phyloP scores from a whole-genome alignment of 2,329 filamentous ascomycete genomes.

The Colletotrichum salicis region DNA sequence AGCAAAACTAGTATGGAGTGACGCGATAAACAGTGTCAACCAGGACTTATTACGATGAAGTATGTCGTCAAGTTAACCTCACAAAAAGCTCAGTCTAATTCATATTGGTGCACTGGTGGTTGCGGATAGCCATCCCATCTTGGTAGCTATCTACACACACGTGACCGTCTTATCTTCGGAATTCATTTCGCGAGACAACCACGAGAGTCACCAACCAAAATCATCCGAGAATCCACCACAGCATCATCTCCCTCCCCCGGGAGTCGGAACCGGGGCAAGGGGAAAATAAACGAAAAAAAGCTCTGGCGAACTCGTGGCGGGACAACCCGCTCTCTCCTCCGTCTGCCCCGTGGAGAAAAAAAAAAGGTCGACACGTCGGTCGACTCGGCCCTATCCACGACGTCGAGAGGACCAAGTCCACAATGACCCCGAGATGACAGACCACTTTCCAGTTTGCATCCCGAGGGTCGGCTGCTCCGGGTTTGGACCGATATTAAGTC shows the following conservation, averaged over 20 bases:
- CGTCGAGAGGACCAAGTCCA: constrained; percentile 16
- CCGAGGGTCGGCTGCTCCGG: constrained; percentile 21
- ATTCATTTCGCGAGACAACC: constrained; percentile 5
- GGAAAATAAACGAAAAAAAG: neutral
- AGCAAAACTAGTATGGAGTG: too few species aligned
- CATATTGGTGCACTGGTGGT: neutral
- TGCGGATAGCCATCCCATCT: neutral
- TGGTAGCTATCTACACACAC: neutral
- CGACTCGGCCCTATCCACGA: constrained; percentile 29
- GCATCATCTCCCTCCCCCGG: neutral
- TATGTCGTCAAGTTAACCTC: neutral
- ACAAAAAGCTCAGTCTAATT: neutral
- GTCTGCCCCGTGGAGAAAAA: constrained; percentile 22
- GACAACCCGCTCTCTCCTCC: constrained; percentile 16
- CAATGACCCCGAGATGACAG: constrained; percentile 35
- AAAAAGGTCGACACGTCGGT: neutral
- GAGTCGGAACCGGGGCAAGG: neutral
- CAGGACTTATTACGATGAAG: too few species aligned
- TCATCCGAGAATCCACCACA: constrained; percentile 11
- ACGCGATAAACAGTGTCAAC: too few species aligned
- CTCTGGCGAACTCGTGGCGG: neutral
- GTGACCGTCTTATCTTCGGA: neutral
- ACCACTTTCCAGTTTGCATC: constrained; percentile 19
- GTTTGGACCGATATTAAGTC: constrained; percentile 26
- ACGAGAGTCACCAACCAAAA: neutral